phyloP scores from a whole-genome alignment of 495 filamentous ascomycete genomes.

The Penicillium alfredii region DNA sequence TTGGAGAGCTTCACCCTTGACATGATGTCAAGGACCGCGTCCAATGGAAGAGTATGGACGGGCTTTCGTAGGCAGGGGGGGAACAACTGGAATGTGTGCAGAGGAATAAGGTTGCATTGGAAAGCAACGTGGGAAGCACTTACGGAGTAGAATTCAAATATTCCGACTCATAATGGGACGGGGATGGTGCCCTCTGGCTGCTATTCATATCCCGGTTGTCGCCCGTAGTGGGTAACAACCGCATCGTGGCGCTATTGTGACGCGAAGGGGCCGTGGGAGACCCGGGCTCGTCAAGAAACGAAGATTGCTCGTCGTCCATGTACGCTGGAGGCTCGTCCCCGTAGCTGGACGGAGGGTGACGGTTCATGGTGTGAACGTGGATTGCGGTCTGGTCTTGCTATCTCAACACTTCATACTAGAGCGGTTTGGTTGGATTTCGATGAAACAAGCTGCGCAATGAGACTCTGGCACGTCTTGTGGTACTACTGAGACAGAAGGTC shows the following conservation, averaged over 20 bases:
- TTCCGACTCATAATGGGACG: slow-evolving; percentile 13
- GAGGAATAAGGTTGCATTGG: slow-evolving; percentile 6
- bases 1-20: too few species aligned
- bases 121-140: slow-evolving; percentile 19
- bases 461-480: neutral
- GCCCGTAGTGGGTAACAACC: slow-evolving; percentile 52
- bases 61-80: too few species aligned
- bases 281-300: slow-evolving; percentile 29
- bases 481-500: slow-evolving; percentile 5
- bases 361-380: slow-evolving; percentile 26
- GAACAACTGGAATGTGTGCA: slow-evolving; percentile 22
- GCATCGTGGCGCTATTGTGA: slow-evolving; percentile 50
- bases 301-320: slow-evolving; percentile 25
- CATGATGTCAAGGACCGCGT: slow-evolving; percentile 14
- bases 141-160: slow-evolving; percentile 41
- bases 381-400: slow-evolving; percentile 10
- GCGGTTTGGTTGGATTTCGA: neutral
- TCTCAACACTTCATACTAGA: slow-evolving; percentile 28
- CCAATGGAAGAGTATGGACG: too few species aligned
- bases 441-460: slow-evolving; percentile 6
- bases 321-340: slow-evolving; percentile 42
- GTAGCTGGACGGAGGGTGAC: slow-evolving; percentile 28
- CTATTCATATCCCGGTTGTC: slow-evolving; percentile 28
- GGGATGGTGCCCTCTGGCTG: slow-evolving; percentile 13
- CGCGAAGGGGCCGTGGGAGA: slow-evolving; percentile 21